A percentile compares a stretch with the other conserved stretches of the same genome.
Conservation (phyloP, 805 yeast genomes). For the Candida broadrunensis region DNA sequence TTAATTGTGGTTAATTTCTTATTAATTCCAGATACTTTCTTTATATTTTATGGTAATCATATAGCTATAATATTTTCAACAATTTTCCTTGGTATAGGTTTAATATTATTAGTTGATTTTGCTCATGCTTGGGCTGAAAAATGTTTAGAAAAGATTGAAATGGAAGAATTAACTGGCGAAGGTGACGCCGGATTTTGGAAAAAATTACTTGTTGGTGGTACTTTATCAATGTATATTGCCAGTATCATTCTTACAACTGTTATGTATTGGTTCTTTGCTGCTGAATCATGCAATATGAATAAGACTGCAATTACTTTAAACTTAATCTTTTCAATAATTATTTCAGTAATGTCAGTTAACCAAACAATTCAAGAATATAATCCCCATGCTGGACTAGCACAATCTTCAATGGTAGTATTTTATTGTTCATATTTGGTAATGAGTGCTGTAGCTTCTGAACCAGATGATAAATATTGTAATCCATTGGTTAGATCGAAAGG, state of each 20-base stretch:
- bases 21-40: constrained; percentile 79
- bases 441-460: constrained; percentile 94
- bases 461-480: constrained; percentile 89
- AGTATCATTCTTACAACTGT: constrained; percentile 68
- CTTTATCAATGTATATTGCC: constrained; percentile 77
- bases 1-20: constrained; percentile 64
- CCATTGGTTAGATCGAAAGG: constrained; percentile 88
- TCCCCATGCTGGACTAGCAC: constrained; percentile 95
- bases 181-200: constrained; percentile 70
- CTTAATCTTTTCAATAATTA: constrained; percentile 58
- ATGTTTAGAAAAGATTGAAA: constrained; percentile 86
- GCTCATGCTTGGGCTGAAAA: constrained; percentile 99
- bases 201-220: constrained; percentile 77
- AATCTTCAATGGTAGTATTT: constrained; percentile 90
- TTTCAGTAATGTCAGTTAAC: constrained; percentile 70
- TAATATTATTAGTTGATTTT: constrained; percentile 87
- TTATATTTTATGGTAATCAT: constrained; percentile 87
- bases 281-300: constrained; percentile 81
- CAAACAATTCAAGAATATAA: constrained; percentile 87
- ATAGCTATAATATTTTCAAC: constrained; percentile 83
- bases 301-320: constrained; percentile 82
- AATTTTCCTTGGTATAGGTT: constrained; percentile 82
- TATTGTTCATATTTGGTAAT: constrained; percentile 89
- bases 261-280: constrained; percentile 83
- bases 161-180: constrained; percentile 55